Base-by-base conservation (phyloP, 257 asterid species). In the Fraxinus excelsior region DNA sequence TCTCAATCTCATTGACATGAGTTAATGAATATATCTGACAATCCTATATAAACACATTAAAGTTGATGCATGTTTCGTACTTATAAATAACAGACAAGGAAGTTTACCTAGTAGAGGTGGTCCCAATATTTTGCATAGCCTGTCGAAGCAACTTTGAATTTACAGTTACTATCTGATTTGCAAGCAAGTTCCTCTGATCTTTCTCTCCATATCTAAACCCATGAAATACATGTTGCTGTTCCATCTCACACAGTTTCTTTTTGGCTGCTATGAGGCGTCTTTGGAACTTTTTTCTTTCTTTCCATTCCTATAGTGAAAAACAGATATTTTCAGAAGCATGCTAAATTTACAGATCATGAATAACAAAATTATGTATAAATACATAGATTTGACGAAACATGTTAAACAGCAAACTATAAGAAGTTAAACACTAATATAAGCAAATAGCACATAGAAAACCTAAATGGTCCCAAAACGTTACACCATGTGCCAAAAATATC, bases 191-290 rank as follows among this genome's bases (percentile, higher is more conserved):
- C 77, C 81, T 80, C 83, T 91, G 92, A 70, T 85, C 92, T 86
- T 92, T 95, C 84, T 84, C 94, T 77, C 97, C 97, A 84, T 83
- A 76, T 80, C 87, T 84, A 83, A 95, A 91, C 18, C 99, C 98
- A 80, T 90, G 79, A 85, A 93, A 89, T 44, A 95, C 91, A 69
- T 95, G 98, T 40, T 93, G 86, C 85, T 95, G 98, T 67, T 89
- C 92, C 96, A 93, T 84, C 79, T 91, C 99, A 80, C 80, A 80
- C 25, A 95, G 87, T 84, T 88, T 93, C 92, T 91, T 95, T 89
- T 93, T 95, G 74, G 99, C 94, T 65, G 97, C 91, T 80, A 91
- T 87, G 77, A 95, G 84, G 76, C 86, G 90, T 78, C 93, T 89
- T 81, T 93, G 99, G 78, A 83, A 84, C 83, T 85, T 91, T 78